These are phyloP conservation scores for Hamigera avellanea DNA, from an alignment of 495 filamentous ascomycete genomes.

Conservation along the genomic window DNA sequence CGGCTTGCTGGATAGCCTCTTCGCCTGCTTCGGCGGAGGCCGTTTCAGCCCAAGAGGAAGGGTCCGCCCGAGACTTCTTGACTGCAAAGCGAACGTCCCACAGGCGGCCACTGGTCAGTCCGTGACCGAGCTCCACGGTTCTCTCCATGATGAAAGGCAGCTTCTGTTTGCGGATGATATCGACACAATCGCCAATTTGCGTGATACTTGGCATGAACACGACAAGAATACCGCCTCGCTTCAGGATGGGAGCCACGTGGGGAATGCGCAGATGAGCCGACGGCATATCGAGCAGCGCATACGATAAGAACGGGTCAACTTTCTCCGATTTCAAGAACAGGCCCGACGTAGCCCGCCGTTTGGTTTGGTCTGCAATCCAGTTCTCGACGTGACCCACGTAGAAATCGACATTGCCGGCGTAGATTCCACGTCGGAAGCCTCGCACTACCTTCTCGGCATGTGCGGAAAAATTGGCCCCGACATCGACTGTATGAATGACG, in stretches of 20 bases:
- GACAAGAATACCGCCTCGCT: conserved; percentile 47
- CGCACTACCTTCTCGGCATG: conserved; percentile 49
- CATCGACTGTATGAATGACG: conserved; percentile 61
- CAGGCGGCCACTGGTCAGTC: conserved; percentile 42
- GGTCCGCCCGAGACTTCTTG: conserved; percentile 33
- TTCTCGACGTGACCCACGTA: conserved; percentile 50
- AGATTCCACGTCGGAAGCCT: conserved; percentile 59
- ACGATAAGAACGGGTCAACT: conserved; percentile 49
- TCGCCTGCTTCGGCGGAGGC: conserved; percentile 7
- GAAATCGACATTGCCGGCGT: conserved; percentile 56
- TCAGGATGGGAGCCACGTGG: conserved; percentile 43
- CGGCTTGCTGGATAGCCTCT: background rate
- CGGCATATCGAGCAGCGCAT: conserved; percentile 63
- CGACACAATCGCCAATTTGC: conserved; percentile 54
- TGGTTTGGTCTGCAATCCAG: conserved; percentile 46
- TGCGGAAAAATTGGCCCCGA: conserved; percentile 41
- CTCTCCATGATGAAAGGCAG: conserved; percentile 48
- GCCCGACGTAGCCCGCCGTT: conserved; percentile 11
- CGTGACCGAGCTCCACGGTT: conserved; percentile 52
- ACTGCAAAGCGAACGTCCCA: conserved; percentile 54
- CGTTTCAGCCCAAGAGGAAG: conserved; percentile 19
- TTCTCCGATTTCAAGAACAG: conserved; percentile 7
- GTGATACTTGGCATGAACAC: conserved; percentile 69
- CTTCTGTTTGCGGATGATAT: conserved; percentile 33
- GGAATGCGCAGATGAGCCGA: conserved; percentile 44